phyloP scores from a whole-genome alignment of 2,329 filamentous ascomycete species.

The Nothophoma quercina region DNA sequence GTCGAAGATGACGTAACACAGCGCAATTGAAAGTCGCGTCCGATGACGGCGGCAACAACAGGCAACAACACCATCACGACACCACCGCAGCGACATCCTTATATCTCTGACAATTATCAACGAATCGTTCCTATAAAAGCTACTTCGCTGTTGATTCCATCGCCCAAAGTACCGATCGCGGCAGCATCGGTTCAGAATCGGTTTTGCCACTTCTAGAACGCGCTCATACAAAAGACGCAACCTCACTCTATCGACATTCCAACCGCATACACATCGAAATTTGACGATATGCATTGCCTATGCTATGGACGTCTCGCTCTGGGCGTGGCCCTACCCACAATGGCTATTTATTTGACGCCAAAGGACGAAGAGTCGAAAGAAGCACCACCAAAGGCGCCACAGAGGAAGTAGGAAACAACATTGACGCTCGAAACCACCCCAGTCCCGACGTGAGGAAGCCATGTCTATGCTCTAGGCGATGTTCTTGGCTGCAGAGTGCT shows the following conservation, averaged over 20 bases:
- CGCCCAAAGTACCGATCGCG: too few relatives aligned
- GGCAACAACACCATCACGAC: background rate
- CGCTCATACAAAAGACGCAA: too few relatives aligned
- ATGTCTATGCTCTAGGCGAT: too few relatives aligned
- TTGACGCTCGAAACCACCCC: too few relatives aligned
- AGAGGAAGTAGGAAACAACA: background rate
- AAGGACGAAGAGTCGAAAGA: background rate
- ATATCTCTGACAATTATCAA: too few relatives aligned
- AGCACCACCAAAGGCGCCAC: background rate
- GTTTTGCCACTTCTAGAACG: too few relatives aligned
- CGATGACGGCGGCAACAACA: constrained; percentile 7
- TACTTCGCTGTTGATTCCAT: too few relatives aligned
- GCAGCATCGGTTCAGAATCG: too few relatives aligned
- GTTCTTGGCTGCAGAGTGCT: too few relatives aligned
- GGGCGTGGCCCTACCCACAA: constrained; percentile 6
- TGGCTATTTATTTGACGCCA: constrained; percentile 13
- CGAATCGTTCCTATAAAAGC: too few relatives aligned
- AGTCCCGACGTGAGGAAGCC: too few relatives aligned
- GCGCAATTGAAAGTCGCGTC: background rate
- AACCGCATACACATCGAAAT: background rate
- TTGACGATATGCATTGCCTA: constrained; percentile 2
- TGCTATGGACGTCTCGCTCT: constrained; percentile 15
- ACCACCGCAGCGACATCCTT: background rate
- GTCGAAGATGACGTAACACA: constrained; percentile 11
- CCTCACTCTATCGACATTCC: background rate